A percentile compares a stretch with the other conserved stretches of the same genome.
phyloP scores from a whole-genome alignment of 2,329 filamentous ascomycete genomes.

The Alternaria sp. region DNA sequence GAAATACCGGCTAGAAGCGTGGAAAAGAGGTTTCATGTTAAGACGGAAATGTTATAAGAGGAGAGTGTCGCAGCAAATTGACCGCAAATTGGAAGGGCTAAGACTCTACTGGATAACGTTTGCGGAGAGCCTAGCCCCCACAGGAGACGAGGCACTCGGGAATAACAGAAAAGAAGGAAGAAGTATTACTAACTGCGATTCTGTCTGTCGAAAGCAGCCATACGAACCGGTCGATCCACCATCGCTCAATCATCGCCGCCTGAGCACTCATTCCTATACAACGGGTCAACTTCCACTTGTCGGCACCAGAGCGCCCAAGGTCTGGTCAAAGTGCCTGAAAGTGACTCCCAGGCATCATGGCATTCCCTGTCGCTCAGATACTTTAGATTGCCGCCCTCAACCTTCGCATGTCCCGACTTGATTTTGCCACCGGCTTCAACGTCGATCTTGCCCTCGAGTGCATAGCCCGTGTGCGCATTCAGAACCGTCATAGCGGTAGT shows the following conservation, averaged over 20 bases:
- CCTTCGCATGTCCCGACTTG: conserved; percentile 50
- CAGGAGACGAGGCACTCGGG: not conserved
- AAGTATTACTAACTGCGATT: not conserved
- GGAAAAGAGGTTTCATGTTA: not conserved
- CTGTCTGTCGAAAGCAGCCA: not conserved
- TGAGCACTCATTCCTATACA: conserved; percentile 52
- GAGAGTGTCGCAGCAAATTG: not conserved
- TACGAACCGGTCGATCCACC: conserved; percentile 18
- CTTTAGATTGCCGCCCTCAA: conserved; percentile 51
- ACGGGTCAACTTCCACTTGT: conserved; percentile 48
- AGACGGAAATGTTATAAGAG: not conserved
- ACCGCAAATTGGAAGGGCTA: not conserved
- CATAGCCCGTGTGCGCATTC: conserved; percentile 44
- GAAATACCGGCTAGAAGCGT: not conserved
- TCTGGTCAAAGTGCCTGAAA: conserved; percentile 40
- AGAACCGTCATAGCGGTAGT: conserved; percentile 45
- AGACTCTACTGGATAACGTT: not conserved
- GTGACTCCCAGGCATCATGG: conserved; percentile 50
- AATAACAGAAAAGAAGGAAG: not conserved
- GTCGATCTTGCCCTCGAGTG: conserved; percentile 50
- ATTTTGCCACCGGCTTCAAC: conserved; percentile 48
- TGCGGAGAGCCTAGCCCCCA: not conserved
- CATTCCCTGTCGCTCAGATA: conserved; percentile 52
- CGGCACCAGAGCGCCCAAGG: conserved; percentile 54
- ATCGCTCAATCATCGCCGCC: conserved; percentile 37